A percentile compares a stretch with the other conserved stretches of the same genome.
These are phyloP conservation scores for Pittosporum tobira DNA, from an alignment of 129 eudicot species.

Conservation along the genomic window DNA sequence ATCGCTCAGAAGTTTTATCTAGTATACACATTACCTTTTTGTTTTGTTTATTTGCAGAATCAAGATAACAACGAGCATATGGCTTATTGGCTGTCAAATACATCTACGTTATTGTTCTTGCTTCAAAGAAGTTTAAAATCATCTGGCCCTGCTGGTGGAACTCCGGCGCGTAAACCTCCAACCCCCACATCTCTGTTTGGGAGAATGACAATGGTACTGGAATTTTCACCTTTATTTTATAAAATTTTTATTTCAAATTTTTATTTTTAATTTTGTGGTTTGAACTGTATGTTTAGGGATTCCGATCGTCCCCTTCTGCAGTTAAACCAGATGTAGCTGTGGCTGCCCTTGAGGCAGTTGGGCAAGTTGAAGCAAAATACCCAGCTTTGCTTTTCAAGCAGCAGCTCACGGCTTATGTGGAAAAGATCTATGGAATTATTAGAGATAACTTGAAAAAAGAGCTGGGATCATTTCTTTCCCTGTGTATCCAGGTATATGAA, in stretches of 20 bases:
- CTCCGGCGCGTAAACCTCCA: constrained; percentile 50
- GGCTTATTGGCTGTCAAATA: constrained; percentile 48
- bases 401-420: constrained; percentile 89
- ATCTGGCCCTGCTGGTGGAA: constrained; percentile 37
- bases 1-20: neutral
- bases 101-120: constrained; percentile 26
- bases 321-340: neutral
- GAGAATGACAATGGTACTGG: constrained; percentile 68
- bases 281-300: neutral
- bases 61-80: constrained; percentile 66
- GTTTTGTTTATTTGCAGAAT: constrained; percentile 38
- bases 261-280: neutral
- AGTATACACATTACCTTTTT: neutral
- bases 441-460: constrained; percentile 74
- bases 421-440: constrained; percentile 75
- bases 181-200: constrained; percentile 74
- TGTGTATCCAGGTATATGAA: constrained; percentile 60
- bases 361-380: constrained; percentile 83
- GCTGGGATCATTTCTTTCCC: constrained; percentile 46
- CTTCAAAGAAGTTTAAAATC: constrained; percentile 56
- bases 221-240: too few species aligned
- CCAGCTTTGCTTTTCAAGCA: constrained; percentile 96
- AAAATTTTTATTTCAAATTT: too few species aligned
- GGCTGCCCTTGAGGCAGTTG: constrained; percentile 38
- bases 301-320: constrained; percentile 56